Percentiles rank a stretch among this genome's conserved stretches.
Conservation (phyloP, 2,329 filamentous ascomycete genomes). For the Epichloe baconii region DNA sequence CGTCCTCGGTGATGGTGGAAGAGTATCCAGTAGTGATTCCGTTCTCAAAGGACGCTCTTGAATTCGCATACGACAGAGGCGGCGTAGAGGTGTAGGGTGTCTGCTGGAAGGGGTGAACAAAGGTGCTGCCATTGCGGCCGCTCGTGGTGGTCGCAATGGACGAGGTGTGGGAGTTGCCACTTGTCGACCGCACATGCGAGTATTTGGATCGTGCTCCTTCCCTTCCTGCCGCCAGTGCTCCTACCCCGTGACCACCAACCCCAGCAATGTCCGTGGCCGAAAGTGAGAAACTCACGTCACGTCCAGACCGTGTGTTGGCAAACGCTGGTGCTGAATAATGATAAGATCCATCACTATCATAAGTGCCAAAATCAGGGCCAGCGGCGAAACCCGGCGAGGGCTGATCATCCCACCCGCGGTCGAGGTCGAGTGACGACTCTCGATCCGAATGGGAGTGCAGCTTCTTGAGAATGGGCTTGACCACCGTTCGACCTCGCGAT, state of each 20-base stretch:
- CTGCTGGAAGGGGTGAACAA: slow-evolving; percentile 54
- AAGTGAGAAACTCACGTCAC: slow-evolving; percentile 36
- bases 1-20: slow-evolving; percentile 41
- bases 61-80: slow-evolving; percentile 45
- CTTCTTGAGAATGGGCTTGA: slow-evolving; percentile 53
- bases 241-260: neutral
- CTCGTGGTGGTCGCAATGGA: slow-evolving; percentile 44
- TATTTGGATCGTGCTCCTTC: slow-evolving; percentile 21
- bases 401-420: slow-evolving; percentile 47
- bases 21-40: slow-evolving; percentile 26
- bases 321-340: slow-evolving; percentile 6
- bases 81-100: slow-evolving; percentile 48
- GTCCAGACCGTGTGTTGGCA: slow-evolving; percentile 3
- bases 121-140: slow-evolving; percentile 32
- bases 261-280: slow-evolving; percentile 21
- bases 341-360: slow-evolving; percentile 14
- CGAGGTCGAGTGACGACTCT: slow-evolving; percentile 45
- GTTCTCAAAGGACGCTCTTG: slow-evolving; percentile 37
- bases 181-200: slow-evolving; percentile 45
- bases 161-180: slow-evolving; percentile 39
- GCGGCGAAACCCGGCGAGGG: slow-evolving; percentile 8
- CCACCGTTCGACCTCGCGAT: slow-evolving; percentile 31
- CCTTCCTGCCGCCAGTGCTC: slow-evolving; percentile 2
- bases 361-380: slow-evolving; percentile 13
- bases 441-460: slow-evolving; percentile 38